Base-by-base conservation (phyloP, 164 flowering plant species). In the Kingdonia uniflora region DNA sequence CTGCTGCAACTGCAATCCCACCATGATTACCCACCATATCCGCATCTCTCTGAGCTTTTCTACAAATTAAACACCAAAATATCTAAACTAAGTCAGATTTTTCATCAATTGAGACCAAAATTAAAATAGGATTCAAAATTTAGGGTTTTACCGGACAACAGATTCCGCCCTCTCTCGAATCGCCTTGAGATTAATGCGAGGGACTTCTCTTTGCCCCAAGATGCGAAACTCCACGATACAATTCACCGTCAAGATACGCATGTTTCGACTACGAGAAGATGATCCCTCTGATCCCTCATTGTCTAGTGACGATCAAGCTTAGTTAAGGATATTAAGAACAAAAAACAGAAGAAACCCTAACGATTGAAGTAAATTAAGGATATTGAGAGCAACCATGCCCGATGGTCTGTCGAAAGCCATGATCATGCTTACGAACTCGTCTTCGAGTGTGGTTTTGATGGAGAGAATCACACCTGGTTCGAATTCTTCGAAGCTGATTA, bases 331-430 rank as follows among this genome's bases (percentile, higher is more conserved):
- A 53, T 41, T 14, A 6, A 23, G 5, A 41, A 40, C 1, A 11
- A 62, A 23, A 13, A 24, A 49, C 16, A 54, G 16, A 35, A 13
- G 41, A 39, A 14, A 35, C 0, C 17, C 11, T 0, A 16, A 1
- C 42, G 29, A 8, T 24, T 3, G 39, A 13, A 39, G 7, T 51
- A 11, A n/a, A n/a, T 2, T 37, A 81, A 82, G 97, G 95, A 86
- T 89, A 86, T 89, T 95, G 74, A 89, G 81, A 12, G 81, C 81
- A 60, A 89, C 86, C 53, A 86, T 69, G 81, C 89, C 84, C 74
- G 97, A 81, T 15, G 60, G 70, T 44, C 75, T 75, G 54, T 89
- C 97, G 63, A 74, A 89, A 67, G 95, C 65, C 77, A 94, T 66
- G 65, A 89, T 74, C 57, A 79, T 85, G 12, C 72, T 96, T 62